phyloP scores from a whole-genome alignment of 2,329 filamentous ascomycete genomes.

The Fusarium paranaense region DNA sequence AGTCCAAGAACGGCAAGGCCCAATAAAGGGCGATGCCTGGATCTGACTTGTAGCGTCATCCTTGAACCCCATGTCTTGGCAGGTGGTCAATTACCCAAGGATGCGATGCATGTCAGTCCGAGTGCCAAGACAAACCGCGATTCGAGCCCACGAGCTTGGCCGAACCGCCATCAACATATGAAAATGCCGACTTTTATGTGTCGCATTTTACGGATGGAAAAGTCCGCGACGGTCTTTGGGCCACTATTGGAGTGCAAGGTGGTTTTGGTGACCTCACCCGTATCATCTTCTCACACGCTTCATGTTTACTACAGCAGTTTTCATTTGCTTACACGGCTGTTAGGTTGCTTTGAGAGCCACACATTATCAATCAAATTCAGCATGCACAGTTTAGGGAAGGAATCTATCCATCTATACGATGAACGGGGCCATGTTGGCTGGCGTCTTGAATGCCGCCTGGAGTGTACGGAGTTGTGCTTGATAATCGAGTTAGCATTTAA shows the following conservation, averaged over 20 bases:
- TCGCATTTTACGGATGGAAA: neutral
- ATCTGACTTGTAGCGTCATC: neutral
- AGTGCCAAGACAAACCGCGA: conserved; percentile 5
- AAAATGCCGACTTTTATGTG: neutral
- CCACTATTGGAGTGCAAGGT: conserved; percentile 4
- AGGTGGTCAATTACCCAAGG: conserved; percentile 1
- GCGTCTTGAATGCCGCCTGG: conserved; percentile 15
- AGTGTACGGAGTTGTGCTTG: conserved; percentile 28
- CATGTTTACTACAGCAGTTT: conserved; percentile 22
- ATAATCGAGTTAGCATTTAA: conserved; percentile 28
- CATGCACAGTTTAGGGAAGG: conserved; percentile 25
- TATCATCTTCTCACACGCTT: conserved; percentile 28
- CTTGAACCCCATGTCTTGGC: conserved; percentile 2
- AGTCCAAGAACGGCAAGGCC: conserved; percentile 66
- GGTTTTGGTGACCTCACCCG: conserved; percentile 19
- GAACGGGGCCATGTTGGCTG: conserved; percentile 6
- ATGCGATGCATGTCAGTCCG: neutral
- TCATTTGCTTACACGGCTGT: conserved; percentile 26
- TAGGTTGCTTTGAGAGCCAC: conserved; percentile 19
- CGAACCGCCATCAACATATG: neutral
- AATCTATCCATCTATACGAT: conserved; percentile 19
- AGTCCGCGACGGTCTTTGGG: neutral
- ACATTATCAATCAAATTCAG: conserved; percentile 17
- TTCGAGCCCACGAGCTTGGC: neutral
- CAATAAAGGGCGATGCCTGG: conserved; percentile 51